Evolutionary conservation across 495 filamentous ascomycete species (phyloP), one percentile per base, ranked within the genome.

Genomic region (Penicillium antarcticum): DNA sequence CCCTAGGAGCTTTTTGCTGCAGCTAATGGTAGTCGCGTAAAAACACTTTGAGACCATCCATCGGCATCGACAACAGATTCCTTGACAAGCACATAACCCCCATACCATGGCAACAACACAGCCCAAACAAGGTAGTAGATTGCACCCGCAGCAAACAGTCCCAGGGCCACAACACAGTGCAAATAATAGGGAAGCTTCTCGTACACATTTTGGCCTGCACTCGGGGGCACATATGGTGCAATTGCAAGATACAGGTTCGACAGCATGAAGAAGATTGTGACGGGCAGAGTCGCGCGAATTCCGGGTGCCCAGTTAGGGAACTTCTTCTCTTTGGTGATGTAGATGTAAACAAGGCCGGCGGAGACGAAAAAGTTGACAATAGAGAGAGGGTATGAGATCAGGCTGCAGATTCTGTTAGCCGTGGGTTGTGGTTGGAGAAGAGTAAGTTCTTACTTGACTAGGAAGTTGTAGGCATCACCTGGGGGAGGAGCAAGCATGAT

Each of bases 161-260:
- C 81, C 23, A 85, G 63, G 0, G 83, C 82, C 4, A 76, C 73
- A 11, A 81, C 81, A 26, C 73, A 78, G 56, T 86, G 84, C 12
- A 85, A 80, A 24, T 79, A 84, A 53, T 86, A 86, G 61, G 82
- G 85, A 42, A 87, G 81, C 31, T 76, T 76, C 2, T 86, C 72
- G 47, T 82, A 78, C 4, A 84, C 83, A 18, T 70, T 80, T n/a
- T 76, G 69, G 3, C 78, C 83, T 0, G 66, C 77, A 10, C 70
- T 74, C 0, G 84, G 84, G 4, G 84, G 83, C 34, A 82, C 81
- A 73, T 84, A 88, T 5, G 84, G 84, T 53, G 83, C 83, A 16
- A 83, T 66, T 6, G 85, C 66, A 38, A 84, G 65, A 61, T 83
- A 87, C 2, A 83, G 38, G 26, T 85, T 77, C 3, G 82, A 73